A percentile compares a stretch with the other conserved stretches of the same genome.
Evolutionary conservation across 2,329 filamentous ascomycete genomes (phyloP).

Genomic region (Xylaria polymorpha): DNA sequence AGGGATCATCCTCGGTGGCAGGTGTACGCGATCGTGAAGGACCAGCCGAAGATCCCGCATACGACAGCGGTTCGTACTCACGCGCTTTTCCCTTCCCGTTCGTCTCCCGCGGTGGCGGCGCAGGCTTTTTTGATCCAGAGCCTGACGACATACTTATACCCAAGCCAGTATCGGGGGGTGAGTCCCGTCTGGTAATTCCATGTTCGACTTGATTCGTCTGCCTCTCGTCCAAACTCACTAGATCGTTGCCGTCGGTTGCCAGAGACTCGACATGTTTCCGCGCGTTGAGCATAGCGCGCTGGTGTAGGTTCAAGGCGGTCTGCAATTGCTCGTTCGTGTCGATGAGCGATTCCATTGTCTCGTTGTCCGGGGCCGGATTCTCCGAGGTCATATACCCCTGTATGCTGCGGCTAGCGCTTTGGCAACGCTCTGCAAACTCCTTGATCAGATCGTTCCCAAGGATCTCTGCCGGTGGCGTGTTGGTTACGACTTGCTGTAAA

Average conservation of each 20-base stretch:
- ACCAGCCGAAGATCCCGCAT: conserved; percentile 41
- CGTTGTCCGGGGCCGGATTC: conserved; percentile 85
- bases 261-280: conserved; percentile 64
- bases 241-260: conserved; percentile 45
- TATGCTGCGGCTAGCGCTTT: conserved; percentile 81
- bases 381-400: conserved; percentile 86
- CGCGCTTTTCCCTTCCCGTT: conserved; percentile 48
- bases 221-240: conserved; percentile 43
- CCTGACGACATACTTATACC: conserved; percentile 41
- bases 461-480: conserved; percentile 80
- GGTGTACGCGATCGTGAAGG: conserved; percentile 49
- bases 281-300: conserved; percentile 78
- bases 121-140: conserved; percentile 40
- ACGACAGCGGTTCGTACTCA: conserved; percentile 49
- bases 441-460: conserved; percentile 87
- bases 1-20: conserved; percentile 49
- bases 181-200: conserved; percentile 24
- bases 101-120: conserved; percentile 44
- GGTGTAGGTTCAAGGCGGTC: conserved; percentile 83
- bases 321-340: conserved; percentile 94
- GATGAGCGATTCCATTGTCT: conserved; percentile 92
- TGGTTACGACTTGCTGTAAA: conserved; percentile 90
- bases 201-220: conserved; percentile 27
- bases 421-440: conserved; percentile 90
- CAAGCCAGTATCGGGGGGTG: conserved; percentile 33